Evolutionary conservation across 2,329 filamentous ascomycete genomes (phyloP).

Genomic region (Pseudogymnoascus sp.): DNA sequence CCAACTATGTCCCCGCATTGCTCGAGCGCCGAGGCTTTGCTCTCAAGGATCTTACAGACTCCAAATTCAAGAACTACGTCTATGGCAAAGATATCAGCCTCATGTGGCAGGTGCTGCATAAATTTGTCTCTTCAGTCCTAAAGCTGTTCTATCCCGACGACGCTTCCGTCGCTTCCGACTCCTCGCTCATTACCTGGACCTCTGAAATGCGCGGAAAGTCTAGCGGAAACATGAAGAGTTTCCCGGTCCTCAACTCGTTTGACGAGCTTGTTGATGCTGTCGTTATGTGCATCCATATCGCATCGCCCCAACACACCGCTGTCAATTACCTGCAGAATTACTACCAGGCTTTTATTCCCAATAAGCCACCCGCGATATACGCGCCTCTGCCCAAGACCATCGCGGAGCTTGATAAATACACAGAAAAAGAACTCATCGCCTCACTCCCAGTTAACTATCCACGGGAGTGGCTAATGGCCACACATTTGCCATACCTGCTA

Average conservation of each 20-base stretch:
- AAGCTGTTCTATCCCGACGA: conserved; percentile 31
- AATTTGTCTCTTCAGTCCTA: conserved; percentile 39
- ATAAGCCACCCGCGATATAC: conserved; percentile 39
- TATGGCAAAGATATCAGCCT: conserved; percentile 42
- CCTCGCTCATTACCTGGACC: conserved; percentile 36
- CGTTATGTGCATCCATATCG: conserved; percentile 49
- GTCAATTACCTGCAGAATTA: conserved; percentile 48
- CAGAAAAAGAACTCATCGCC: conserved; percentile 33
- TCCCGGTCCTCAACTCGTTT: conserved; percentile 39
- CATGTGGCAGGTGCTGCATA: conserved; percentile 40
- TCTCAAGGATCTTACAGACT: conserved; percentile 28
- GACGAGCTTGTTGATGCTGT: conserved; percentile 40
- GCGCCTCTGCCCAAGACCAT: conserved; percentile 30
- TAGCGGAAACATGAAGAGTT: conserved; percentile 36
- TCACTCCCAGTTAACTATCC: conserved; percentile 39
- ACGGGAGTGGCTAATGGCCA: conserved; percentile 40
- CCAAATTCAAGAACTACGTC: conserved; percentile 43
- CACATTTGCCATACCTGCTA: conserved; percentile 41
- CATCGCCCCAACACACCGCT: conserved; percentile 44
- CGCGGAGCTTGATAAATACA: conserved; percentile 27
- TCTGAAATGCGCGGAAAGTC: conserved; percentile 34
- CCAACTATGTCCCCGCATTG: conserved; percentile 42
- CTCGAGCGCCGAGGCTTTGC: conserved; percentile 40
- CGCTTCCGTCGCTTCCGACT: conserved; percentile 29
- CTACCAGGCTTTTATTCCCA: conserved; percentile 43